Evolutionary conservation across 768 basidiomycete species (phyloP), one percentile per base, ranked within the genome.

Genomic region (Leccinum olivaceopallidum): DNA sequence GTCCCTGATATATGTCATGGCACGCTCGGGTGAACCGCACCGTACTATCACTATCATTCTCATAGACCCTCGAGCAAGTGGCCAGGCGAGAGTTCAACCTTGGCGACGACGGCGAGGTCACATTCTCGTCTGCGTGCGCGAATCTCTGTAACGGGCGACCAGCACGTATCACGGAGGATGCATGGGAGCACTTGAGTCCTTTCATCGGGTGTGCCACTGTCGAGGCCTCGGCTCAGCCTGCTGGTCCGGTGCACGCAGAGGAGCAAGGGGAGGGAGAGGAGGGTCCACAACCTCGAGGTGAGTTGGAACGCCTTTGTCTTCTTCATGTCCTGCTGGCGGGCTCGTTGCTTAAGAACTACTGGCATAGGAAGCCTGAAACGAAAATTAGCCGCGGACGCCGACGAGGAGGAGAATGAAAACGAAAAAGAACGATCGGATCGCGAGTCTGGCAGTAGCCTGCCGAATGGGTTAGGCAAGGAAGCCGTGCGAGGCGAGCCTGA

Each of bases 191-290:
- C 0, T 6, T 73, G 1, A 55, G 58, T 14, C 50, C 61, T 5
- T 63, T 54, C 54, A 70, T 73, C 24, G 72, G 72, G 4, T 73
- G 72, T 12, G 61, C 61, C 47, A 65, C 60, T 4, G 65, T 72
- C 49, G 53, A 60, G 36, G 47, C 56, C 34, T 22, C 37, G 0
- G 48, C 5, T 44, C n/a, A 44, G 9, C 39, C 39, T 9, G 9
- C 2, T 12, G 42, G 7, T 9, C 18, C 51, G 10, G 37, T 12
- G 9, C 24, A 5, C 2, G 42, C 24, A 5, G 55, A 59, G 9
- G 32, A 2, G 16, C 58, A 44, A 44, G n/a, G 24, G 48, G 24
- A 24, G 48, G 48, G 9, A 13, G 48, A 49, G 22, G 48, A 24
- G 22, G 22, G 24, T 18, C 13, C 0, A 37, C 44, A 37, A 0